Conservation (phyloP, 2,329 filamentous ascomycete species). For the Penicillium sclerotigenum region DNA sequence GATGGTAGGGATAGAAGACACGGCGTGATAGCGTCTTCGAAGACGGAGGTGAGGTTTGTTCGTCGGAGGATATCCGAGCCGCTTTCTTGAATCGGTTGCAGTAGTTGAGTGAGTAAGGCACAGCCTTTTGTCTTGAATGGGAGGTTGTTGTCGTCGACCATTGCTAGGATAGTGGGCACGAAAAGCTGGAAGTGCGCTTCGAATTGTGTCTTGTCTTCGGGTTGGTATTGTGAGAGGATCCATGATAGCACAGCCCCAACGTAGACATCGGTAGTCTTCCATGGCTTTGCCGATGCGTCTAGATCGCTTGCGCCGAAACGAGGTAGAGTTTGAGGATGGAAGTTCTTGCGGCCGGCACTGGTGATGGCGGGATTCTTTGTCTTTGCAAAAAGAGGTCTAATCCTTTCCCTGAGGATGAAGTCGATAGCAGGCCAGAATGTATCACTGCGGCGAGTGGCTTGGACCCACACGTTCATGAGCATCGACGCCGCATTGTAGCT, state of each 20-base stretch:
- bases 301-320: slow-evolving; percentile 37
- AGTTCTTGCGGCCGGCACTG: slow-evolving; percentile 43
- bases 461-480: slow-evolving; percentile 3
- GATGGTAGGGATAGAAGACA: slow-evolving; percentile 73
- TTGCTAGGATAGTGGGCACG: slow-evolving; percentile 42
- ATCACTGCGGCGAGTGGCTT: background rate
- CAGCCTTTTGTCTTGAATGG: slow-evolving; percentile 41
- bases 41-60: slow-evolving; percentile 46
- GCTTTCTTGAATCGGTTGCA: slow-evolving; percentile 34
- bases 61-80: slow-evolving; percentile 41
- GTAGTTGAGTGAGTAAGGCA: slow-evolving; percentile 34
- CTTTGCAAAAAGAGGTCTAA: slow-evolving; percentile 44
- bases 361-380: slow-evolving; percentile 44
- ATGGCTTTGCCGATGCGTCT: slow-evolving; percentile 39
- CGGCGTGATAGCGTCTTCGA: slow-evolving; percentile 51
- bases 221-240: slow-evolving; percentile 37
- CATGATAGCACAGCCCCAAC: slow-evolving; percentile 36
- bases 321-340: slow-evolving; percentile 37
- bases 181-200: slow-evolving; percentile 46
- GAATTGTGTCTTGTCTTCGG: slow-evolving; percentile 28
- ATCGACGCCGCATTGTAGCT: slow-evolving; percentile 12
- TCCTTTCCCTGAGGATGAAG: slow-evolving; percentile 28
- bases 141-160: slow-evolving; percentile 43
- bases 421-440: slow-evolving; percentile 18
- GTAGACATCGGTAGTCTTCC: slow-evolving; percentile 39